Conservation (phyloP, 768 basidiomycete genomes). For the Kwoniella shandongensis region DNA sequence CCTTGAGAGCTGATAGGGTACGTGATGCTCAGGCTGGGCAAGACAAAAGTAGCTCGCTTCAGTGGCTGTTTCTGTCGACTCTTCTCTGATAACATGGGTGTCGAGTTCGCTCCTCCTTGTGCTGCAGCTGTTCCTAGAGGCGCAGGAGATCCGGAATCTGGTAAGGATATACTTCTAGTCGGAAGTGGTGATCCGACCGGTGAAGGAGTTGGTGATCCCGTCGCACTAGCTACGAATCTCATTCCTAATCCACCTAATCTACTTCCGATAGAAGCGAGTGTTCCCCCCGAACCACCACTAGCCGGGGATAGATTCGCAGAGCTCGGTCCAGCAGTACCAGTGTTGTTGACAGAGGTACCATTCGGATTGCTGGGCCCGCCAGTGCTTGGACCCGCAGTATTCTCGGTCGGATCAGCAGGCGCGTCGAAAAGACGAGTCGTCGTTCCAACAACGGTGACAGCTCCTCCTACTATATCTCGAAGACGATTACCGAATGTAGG, state of each 20-base stretch:
- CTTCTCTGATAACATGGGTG: conserved; percentile 31
- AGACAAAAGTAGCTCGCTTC: conserved; percentile 86
- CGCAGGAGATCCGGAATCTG: conserved; percentile 16
- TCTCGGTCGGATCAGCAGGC: too few relatives aligned
- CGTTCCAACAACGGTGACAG: conserved; percentile 21
- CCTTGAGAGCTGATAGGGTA: conserved; percentile 85
- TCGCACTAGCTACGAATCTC: conserved; percentile 26
- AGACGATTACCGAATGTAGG: conserved; percentile 48
- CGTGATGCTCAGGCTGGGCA: conserved; percentile 78
- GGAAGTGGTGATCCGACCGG: conserved; percentile 22
- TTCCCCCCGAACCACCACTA: conserved; percentile 31
- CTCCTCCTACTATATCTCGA: conserved; percentile 47
- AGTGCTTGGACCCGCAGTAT: conserved; percentile 13
- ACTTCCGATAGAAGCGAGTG: conserved; percentile 45
- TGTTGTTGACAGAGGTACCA: neutral
- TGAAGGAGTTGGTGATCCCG: neutral
- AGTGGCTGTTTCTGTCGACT: conserved; percentile 60
- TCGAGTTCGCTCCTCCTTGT: neutral
- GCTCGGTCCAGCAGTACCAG: neutral
- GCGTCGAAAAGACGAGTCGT: conserved; percentile 21
- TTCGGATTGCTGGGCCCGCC: neutral
- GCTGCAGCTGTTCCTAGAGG: neutral
- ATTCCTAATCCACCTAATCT: conserved; percentile 40
- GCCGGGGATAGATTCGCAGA: conserved; percentile 10
- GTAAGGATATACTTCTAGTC: conserved; percentile 17